Evolutionary conservation across 2,329 filamentous ascomycete species (phyloP), one percentile per base, ranked within the genome.

Genomic region (Alternaria brassicae): DNA sequence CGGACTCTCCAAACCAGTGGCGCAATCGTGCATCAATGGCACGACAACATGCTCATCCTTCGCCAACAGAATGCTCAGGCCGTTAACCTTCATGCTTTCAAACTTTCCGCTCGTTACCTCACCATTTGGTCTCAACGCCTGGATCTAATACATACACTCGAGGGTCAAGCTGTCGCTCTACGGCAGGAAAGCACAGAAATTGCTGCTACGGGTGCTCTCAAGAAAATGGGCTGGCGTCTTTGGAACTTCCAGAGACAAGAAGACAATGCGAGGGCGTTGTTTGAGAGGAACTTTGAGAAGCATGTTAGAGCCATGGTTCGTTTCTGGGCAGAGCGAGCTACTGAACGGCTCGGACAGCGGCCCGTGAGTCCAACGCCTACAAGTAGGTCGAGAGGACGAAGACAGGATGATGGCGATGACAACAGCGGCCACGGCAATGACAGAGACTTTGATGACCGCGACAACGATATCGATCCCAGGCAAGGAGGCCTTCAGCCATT

Each of bases 171-270:
- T 12, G 59, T 77, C 3, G 72, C 77, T 1, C 77, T 85, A 34
- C 71, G 80, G 50, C 79, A 81, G 25, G 78, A 83, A 57, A 81
- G 81, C 40, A 74, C 82, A 4, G 79, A 84, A 12, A 75, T 80
- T 23, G 74, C 81, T 4, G 82, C 84, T 13, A 78, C 79, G 10
- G 76, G 75, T 13, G 80, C 79, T 23, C 75, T 88, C 56, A 85
- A 84, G 69, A 85, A 82, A 66, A 75, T 88, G n/a, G 85, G 84
- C 53, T 84, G 87, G 74, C 81, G 81, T 7, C 76, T 85, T 2
- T 88, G 88, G 74, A 84, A 86, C 39, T 75, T 85, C 4, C 78
- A 79, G 23, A 81, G 82, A 51, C 80, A 80, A 23, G 72, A 79
- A 9, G 81, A 86, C 56, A 85, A 80, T 39, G 84, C 85, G 0